Base-by-base conservation (phyloP, 257 asterid genomes). In the Rhazya stricta region DNA sequence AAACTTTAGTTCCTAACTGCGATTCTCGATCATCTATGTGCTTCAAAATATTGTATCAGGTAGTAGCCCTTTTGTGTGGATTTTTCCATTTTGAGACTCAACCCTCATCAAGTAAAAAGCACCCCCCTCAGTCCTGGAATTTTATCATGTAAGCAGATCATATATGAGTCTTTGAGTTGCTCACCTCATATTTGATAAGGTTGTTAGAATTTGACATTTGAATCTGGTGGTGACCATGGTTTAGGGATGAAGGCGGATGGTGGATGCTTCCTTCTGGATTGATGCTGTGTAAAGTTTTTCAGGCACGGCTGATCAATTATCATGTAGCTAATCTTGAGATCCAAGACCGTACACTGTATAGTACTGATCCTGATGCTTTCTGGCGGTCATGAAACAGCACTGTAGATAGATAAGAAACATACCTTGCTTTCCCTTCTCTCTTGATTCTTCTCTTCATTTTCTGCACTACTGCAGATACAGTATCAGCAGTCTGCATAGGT, bases 201-300 rank as follows among this genome's bases (percentile, higher is more conserved):
- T 48, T 43, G 25, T 15, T 9, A 39, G 36, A 72, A 1, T 78
- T 29, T 62, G 74, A 74, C 29, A 36, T 63, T 42, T 73, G 34
- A 27, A 54, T 74, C 3, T 25, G 77, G 74, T 53, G 72, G 45
- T 76, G 81, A 58, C 67, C 18, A 34, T 27, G 56, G 48, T 60
- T 63, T 85, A 93, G 98, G 96, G 97, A 93, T 68, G 98, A 91
- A 73, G 89, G 93, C 81, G 96, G 97, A 70, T 89, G 97, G 97
- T 93, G 98, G 98, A 81, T 86, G 91, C 89, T 93, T 69, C 95
- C 96, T 67, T 82, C 81, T 58, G 98, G 93, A 43, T 86, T 93
- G 72, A 43, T 86, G 39, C 16, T 88, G 8, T 87, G 93, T 75
- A 93, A 91, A 88, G 70, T 79, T 39, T 60, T 84, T 66, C 97